These are phyloP conservation scores for Colletotrichum liriopes DNA, from an alignment of 2,329 filamentous ascomycete species.

Conservation along the genomic window DNA sequence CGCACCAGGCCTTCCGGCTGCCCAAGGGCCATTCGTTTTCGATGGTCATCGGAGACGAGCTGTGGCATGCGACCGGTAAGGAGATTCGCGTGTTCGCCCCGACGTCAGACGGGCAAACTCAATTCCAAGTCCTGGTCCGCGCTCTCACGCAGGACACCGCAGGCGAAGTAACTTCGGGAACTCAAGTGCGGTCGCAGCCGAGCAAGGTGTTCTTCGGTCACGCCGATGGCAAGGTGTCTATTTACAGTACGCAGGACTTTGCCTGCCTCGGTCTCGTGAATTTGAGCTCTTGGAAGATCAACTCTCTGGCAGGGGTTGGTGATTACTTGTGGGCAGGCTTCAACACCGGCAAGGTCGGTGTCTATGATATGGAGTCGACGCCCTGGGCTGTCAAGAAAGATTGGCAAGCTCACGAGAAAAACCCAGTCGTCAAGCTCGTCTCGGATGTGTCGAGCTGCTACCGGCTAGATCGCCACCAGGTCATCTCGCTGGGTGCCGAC, in stretches of 20 bases:
- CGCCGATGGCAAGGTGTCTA: constrained; percentile 91
- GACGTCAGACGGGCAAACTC: constrained; percentile 74
- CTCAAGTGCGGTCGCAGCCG: constrained; percentile 80
- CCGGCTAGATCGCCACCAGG: constrained; percentile 86
- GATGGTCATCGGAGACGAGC: constrained; percentile 84
- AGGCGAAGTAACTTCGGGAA: constrained; percentile 90
- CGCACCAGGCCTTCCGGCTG: constrained; percentile 81
- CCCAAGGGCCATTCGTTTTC: constrained; percentile 90
- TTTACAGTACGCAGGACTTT: constrained; percentile 88
- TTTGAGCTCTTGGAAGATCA: constrained; percentile 96
- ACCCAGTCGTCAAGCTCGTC: constrained; percentile 83
- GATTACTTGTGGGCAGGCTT: constrained; percentile 92
- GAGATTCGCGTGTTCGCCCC: constrained; percentile 89
- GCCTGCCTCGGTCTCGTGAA: constrained; percentile 85
- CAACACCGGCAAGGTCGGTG: constrained; percentile 93
- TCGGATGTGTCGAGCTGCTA: constrained; percentile 88
- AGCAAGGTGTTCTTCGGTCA: constrained; percentile 93
- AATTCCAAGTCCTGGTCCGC: constrained; percentile 82
- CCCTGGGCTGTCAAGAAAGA: constrained; percentile 95
- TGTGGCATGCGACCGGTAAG: constrained; percentile 92
- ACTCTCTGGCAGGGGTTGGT: constrained; percentile 85
- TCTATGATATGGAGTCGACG: constrained; percentile 87
- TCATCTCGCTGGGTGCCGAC: constrained; percentile 89
- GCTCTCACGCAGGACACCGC: constrained; percentile 80
- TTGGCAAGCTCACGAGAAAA: constrained; percentile 87